Conservation (phyloP, 768 basidiomycete species). For the Scleroderma bovista region DNA sequence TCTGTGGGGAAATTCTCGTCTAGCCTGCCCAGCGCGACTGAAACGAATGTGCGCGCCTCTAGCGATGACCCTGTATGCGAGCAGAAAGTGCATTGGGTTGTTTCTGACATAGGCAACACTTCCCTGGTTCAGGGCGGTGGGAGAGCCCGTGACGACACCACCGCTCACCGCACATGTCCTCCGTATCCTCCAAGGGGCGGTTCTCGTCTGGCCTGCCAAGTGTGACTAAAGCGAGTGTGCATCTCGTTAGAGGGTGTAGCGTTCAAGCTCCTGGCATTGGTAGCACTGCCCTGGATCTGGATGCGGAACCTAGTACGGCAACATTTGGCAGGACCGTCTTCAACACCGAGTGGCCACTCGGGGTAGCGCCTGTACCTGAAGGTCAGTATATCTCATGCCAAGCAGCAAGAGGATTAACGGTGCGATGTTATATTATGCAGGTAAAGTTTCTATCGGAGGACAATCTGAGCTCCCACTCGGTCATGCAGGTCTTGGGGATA, state of each 20-base stretch:
- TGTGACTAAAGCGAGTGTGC: not conserved
- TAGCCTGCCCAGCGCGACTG: not conserved
- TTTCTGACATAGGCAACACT: not conserved
- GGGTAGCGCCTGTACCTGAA: conserved; percentile 30
- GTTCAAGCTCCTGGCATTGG: not conserved
- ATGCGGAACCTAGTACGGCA: not conserved
- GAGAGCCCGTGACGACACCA: too few relatives aligned
- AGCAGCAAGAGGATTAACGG: too few relatives aligned
- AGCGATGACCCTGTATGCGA: conserved; percentile 15
- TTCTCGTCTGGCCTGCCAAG: not conserved
- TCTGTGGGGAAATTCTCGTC: conserved; percentile 21
- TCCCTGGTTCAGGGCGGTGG: conserved; percentile 2
- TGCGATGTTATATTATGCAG: not conserved
- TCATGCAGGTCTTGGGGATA: conserved; percentile 44
- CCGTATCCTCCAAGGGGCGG: conserved; percentile 29
- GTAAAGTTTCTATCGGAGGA: conserved; percentile 23
- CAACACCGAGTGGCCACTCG: conserved; percentile 31
- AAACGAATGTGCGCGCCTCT: conserved; percentile 10
- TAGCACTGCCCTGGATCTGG: not conserved
- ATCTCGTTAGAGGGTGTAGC: conserved; percentile 6
- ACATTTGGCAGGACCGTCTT: conserved; percentile 20
- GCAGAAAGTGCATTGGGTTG: not conserved
- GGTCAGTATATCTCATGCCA: too few relatives aligned
- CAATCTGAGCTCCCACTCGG: conserved; percentile 23
- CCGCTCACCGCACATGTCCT: conserved; percentile 34